These are phyloP conservation scores for Scutellaria barbata DNA, from an alignment of 257 asterid species.

Conservation along the genomic window DNA sequence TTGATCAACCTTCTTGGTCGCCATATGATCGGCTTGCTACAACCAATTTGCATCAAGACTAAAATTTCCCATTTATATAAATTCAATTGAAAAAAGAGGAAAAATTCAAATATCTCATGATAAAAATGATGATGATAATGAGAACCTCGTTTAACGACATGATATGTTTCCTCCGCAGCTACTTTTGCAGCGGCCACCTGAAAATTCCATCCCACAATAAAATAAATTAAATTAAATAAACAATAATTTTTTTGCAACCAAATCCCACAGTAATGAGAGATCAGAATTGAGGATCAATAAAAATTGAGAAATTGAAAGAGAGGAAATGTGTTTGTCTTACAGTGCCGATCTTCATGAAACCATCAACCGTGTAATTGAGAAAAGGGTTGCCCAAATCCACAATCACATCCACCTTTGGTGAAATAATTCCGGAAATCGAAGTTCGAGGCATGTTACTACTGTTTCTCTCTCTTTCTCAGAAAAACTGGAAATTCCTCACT, in stretches of 20 bases:
- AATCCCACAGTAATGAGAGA: background rate
- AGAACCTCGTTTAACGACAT: constrained; percentile 61
- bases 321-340: constrained; percentile 39
- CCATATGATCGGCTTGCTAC: background rate
- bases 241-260: background rate
- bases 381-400: constrained; percentile 75
- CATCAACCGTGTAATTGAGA: constrained; percentile 73
- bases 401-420: constrained; percentile 59
- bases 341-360: constrained; percentile 77
- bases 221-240: background rate
- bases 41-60: background rate
- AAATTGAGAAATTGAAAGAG: background rate
- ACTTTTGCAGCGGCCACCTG: constrained; percentile 78
- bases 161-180: constrained; percentile 73
- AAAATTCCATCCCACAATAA: constrained; percentile 18
- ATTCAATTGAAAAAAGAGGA: too few relatives aligned
- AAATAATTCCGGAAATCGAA: constrained; percentile 44
- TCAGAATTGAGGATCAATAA: background rate
- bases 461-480: background rate
- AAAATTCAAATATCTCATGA: background rate
- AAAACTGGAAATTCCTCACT: background rate
- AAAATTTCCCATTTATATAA: background rate
- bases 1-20: background rate
- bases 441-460: constrained; percentile 49
- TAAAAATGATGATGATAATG: background rate